phyloP scores from a whole-genome alignment of 2,329 filamentous ascomycete genomes.

The Calonectria pauciramosa region DNA sequence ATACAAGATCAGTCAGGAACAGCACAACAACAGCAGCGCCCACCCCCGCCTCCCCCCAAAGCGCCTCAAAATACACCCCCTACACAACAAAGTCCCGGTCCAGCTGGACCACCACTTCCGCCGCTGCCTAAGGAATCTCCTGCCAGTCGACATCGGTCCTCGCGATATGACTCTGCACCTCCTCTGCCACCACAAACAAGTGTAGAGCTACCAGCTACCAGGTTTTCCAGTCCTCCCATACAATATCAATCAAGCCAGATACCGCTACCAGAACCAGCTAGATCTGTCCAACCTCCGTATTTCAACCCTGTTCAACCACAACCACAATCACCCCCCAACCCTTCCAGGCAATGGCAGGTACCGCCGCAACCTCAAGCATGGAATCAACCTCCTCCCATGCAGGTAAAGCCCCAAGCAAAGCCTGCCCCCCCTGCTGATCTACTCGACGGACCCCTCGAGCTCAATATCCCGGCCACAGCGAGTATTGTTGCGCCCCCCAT shows the following conservation, averaged over 20 bases:
- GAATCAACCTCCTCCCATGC: constrained; percentile 41
- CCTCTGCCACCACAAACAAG: constrained; percentile 56
- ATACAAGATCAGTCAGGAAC: constrained; percentile 50
- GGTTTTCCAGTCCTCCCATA: constrained; percentile 29
- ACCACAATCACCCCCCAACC: constrained; percentile 29
- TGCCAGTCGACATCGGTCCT: constrained; percentile 42
- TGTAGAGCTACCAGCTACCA: constrained; percentile 28
- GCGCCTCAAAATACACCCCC: constrained; percentile 53
- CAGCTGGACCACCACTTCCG: constrained; percentile 49
- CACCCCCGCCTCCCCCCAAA: constrained; percentile 71
- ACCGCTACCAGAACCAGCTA: constrained; percentile 29
- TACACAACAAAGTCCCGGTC: constrained; percentile 37
- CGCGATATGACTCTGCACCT: constrained; percentile 63
- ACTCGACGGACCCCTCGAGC: constrained; percentile 69
- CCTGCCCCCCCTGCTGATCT: constrained; percentile 62
- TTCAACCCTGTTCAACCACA: constrained; percentile 31
- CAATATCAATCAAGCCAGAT: constrained; percentile 38
- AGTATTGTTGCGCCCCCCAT: constrained; percentile 82
- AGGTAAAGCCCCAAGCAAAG: constrained; percentile 35
- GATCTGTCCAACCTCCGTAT: constrained; percentile 32
- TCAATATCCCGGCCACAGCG: constrained; percentile 62
- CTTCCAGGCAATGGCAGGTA: constrained; percentile 44
- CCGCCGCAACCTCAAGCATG: constrained; percentile 43
- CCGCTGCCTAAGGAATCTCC: constrained; percentile 35
- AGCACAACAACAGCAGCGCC: constrained; percentile 49